phyloP scores from a whole-genome alignment of 2,329 filamentous ascomycete genomes.

The Aplosporella prunicola region DNA sequence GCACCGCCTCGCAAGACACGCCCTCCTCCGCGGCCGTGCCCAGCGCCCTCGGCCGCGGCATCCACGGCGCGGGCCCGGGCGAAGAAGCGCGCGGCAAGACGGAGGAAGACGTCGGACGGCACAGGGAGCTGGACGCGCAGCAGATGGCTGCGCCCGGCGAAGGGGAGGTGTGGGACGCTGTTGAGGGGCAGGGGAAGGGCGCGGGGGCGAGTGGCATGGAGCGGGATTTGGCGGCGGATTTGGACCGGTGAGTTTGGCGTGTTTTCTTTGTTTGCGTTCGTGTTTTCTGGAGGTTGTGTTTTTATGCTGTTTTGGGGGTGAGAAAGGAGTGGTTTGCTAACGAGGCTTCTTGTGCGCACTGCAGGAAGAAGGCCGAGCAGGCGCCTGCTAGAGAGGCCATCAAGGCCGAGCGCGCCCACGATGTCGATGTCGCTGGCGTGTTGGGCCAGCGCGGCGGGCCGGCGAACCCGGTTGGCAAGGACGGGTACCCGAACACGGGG shows the following conservation, averaged over 20 bases:
- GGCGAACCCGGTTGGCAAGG: conserved; percentile 22
- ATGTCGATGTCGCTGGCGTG: conserved; percentile 32
- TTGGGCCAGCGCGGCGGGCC: conserved; percentile 39
- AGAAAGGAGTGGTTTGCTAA: not conserved
- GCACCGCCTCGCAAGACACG: conserved; percentile 30
- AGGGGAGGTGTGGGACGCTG: conserved; percentile 34
- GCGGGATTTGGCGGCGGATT: conserved; percentile 34
- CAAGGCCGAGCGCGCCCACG: conserved; percentile 28
- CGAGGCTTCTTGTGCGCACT: conserved; percentile 1
- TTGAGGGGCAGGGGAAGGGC: conserved; percentile 23
- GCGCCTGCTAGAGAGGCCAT: conserved; percentile 31
- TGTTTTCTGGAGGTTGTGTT: not conserved
- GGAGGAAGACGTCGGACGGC: conserved; percentile 33
- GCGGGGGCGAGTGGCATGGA: conserved; percentile 28
- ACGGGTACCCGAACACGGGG: conserved; percentile 8
- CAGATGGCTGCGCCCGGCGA: conserved; percentile 42
- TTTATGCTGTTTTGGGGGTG: not conserved
- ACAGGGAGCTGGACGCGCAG: conserved; percentile 36
- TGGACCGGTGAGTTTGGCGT: conserved; percentile 29
- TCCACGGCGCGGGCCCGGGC: conserved; percentile 35
- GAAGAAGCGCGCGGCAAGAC: conserved; percentile 34
- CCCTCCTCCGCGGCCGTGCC: conserved; percentile 21
- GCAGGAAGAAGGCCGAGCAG: conserved; percentile 42
- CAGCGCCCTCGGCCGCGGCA: conserved; percentile 31
- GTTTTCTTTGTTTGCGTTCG: not conserved